Conservation (phyloP, 257 asterid species). For the Jaltomata sinuosa region DNA sequence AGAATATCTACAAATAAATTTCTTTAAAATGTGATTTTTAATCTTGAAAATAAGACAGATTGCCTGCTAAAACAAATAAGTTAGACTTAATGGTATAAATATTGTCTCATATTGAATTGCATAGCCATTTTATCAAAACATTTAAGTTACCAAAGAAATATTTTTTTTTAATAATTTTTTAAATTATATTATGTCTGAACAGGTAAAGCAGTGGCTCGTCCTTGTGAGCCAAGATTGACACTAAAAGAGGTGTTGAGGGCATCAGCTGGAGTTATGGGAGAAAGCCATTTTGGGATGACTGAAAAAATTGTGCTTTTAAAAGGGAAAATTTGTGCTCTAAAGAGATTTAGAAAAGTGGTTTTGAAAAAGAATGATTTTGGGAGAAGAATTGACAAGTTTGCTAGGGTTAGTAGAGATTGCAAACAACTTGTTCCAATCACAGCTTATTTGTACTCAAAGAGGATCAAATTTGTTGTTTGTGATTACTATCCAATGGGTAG, state of each 20-base stretch:
- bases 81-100: background rate
- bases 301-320: constrained; percentile 44
- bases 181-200: background rate
- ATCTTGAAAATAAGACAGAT: background rate
- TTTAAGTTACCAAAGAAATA: background rate
- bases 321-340: constrained; percentile 34
- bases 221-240: constrained; percentile 16
- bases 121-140: background rate
- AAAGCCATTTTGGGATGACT: constrained; percentile 39
- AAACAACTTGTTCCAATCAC: constrained; percentile 34
- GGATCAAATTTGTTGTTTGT: constrained; percentile 51
- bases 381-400: constrained; percentile 30
- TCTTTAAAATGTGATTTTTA: background rate
- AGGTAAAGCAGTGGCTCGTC: background rate
- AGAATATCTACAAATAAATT: background rate
- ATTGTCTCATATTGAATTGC: background rate
- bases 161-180: background rate
- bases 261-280: constrained; percentile 46
- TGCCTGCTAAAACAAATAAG: background rate
- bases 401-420: constrained; percentile 23
- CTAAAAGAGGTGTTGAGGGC: constrained; percentile 46
- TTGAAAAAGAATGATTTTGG: constrained; percentile 35
- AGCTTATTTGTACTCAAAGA: constrained; percentile 46
- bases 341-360: constrained; percentile 34
- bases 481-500: constrained; percentile 60